phyloP scores from a whole-genome alignment of 1,284 basidiomycete genomes.

The Ganoderma leucocontextum region DNA sequence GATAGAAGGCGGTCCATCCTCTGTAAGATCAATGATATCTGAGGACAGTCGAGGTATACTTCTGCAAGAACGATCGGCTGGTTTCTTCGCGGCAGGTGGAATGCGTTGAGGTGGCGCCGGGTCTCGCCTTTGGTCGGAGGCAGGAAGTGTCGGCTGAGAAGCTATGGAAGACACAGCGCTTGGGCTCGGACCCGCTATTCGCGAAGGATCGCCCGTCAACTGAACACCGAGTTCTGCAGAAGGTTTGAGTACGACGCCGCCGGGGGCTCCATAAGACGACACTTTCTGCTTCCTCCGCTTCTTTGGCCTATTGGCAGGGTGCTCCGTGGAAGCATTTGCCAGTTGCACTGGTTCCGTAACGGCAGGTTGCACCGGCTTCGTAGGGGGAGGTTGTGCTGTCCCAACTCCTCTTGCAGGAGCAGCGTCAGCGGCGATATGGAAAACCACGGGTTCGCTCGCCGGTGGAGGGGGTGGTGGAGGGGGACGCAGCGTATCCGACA shows the following conservation, averaged over 20 bases:
- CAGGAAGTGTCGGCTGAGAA: background rate
- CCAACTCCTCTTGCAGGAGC: background rate
- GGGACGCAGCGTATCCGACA: slow-evolving; percentile 33
- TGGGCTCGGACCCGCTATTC: background rate
- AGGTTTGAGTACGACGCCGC: background rate
- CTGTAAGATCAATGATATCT: slow-evolving; percentile 4
- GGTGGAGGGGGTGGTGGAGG: background rate
- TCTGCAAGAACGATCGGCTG: background rate
- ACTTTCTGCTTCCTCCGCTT: slow-evolving; percentile 2
- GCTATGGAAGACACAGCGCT: background rate
- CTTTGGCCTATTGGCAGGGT: background rate
- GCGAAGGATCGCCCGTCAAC: background rate
- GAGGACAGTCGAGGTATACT: background rate
- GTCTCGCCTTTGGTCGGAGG: background rate
- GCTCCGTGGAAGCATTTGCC: background rate
- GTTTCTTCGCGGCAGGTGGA: background rate
- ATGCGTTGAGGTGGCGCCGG: background rate
- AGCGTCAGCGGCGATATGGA: background rate
- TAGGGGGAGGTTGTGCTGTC: too few relatives aligned
- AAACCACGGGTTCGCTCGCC: background rate
- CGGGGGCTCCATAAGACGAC: background rate
- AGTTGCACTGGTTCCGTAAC: background rate
- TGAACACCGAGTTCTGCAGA: background rate
- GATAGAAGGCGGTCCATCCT: background rate
- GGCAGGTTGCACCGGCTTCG: background rate